Conservation (phyloP, 257 asterid species). For the Nicotiana undulata region DNA sequence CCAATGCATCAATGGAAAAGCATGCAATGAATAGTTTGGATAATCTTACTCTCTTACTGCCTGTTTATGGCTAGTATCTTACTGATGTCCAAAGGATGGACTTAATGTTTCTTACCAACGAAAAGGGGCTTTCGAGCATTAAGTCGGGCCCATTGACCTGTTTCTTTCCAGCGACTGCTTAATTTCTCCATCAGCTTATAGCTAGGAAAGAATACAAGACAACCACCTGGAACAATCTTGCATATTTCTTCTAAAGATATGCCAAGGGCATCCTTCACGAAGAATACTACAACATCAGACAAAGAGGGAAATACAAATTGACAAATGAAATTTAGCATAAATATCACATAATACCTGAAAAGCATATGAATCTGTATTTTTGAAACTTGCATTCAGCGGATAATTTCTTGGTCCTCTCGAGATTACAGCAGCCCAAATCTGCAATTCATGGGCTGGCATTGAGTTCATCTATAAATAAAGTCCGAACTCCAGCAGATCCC, state of each 20-base stretch:
- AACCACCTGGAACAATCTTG: slow-evolving; percentile 83
- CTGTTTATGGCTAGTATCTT: slow-evolving; percentile 4
- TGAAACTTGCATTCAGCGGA: slow-evolving; percentile 91
- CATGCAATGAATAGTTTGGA: neutral
- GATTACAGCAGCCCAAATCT: slow-evolving; percentile 93
- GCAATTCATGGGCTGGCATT: slow-evolving; percentile 15
- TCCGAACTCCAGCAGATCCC: slow-evolving; percentile 11
- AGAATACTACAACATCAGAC: slow-evolving; percentile 17
- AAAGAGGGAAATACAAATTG: slow-evolving; percentile 6
- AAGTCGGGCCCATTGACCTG: slow-evolving; percentile 87
- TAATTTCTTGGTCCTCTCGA: slow-evolving; percentile 75
- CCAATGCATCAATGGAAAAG: neutral
- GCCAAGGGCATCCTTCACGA: slow-evolving; percentile 73
- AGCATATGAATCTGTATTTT: slow-evolving; percentile 69
- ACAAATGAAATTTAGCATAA: slow-evolving; percentile 5
- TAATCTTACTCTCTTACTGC: neutral
- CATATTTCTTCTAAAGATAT: slow-evolving; percentile 81
- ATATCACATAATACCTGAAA: slow-evolving; percentile 60
- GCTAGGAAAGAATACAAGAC: slow-evolving; percentile 95
- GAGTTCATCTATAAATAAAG: neutral
- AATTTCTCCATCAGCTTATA: slow-evolving; percentile 86
- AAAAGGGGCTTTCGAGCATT: slow-evolving; percentile 74
- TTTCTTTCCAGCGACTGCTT: slow-evolving; percentile 79
- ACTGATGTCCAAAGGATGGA: neutral
- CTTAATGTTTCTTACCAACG: slow-evolving; percentile 51